Evolutionary conservation across 805 yeast species (phyloP).

Genomic region (Candida maesae): DNA sequence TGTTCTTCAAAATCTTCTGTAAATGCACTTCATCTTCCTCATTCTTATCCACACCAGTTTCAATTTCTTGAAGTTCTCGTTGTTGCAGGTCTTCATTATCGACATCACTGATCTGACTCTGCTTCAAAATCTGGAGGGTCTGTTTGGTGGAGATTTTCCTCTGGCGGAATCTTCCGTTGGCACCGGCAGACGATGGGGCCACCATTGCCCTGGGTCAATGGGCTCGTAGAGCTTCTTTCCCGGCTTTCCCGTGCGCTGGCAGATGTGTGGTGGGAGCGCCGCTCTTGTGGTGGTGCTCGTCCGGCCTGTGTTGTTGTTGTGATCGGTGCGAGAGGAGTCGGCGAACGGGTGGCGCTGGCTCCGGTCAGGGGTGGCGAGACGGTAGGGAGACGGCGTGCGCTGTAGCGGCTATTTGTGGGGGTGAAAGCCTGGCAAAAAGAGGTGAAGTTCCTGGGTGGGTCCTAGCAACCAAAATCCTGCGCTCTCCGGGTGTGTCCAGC

Average conservation of each 20-base stretch:
- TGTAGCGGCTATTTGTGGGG: background rate
- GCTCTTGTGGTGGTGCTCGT: background rate
- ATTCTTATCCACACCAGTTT: conserved; percentile 96
- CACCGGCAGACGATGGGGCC: conserved; percentile 27
- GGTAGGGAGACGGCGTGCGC: background rate
- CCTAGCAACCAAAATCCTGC: background rate
- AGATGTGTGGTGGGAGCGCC: background rate
- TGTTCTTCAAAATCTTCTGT: conserved; percentile 83
- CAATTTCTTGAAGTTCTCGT: conserved; percentile 84
- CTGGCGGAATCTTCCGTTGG: conserved; percentile 68
- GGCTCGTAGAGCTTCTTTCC: background rate
- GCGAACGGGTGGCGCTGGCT: conserved; percentile 4
- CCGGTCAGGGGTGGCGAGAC: background rate
- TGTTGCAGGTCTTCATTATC: conserved; percentile 71
- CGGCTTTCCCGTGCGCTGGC: background rate
- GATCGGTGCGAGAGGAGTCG: background rate
- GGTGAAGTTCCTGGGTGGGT: background rate
- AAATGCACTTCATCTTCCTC: conserved; percentile 97
- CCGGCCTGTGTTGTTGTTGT: conserved; percentile 1
- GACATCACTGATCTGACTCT: conserved; percentile 73
- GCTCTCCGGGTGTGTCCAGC: background rate
- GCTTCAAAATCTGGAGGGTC: conserved; percentile 70
- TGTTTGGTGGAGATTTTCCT: conserved; percentile 93
- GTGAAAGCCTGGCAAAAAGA: background rate
- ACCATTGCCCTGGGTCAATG: conserved; percentile 2